These are phyloP conservation scores for Sugiyamaella lignohabitans DNA, from an alignment of 805 yeast genomes.

Conservation along the genomic window DNA sequence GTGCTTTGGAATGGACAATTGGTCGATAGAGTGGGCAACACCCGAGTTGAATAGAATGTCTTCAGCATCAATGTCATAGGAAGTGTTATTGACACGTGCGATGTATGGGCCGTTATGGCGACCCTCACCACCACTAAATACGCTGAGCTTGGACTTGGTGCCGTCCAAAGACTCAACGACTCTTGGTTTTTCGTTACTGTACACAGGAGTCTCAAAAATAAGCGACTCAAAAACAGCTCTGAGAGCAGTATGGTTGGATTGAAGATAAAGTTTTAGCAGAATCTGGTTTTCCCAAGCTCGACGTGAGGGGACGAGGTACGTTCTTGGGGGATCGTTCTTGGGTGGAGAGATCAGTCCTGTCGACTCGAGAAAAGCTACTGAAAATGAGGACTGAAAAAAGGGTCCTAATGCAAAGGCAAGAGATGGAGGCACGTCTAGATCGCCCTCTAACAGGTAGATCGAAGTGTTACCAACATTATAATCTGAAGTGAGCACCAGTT, in stretches of 20 bases:
- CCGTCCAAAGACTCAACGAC: conserved; percentile 25
- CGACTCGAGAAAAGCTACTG: conserved; percentile 51
- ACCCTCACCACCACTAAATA: too few species aligned
- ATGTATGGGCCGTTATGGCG: conserved; percentile 6
- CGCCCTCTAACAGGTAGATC: conserved; percentile 60
- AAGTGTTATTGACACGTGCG: conserved; percentile 1
- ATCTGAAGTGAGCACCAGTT: conserved; percentile 40
- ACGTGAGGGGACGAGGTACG: conserved; percentile 73
- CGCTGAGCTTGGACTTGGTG: not conserved
- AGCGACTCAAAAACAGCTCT: conserved; percentile 48
- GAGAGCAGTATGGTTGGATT: conserved; percentile 45
- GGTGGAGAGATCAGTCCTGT: conserved; percentile 47
- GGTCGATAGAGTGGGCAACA: conserved; percentile 64
- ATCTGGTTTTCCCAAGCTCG: conserved; percentile 62
- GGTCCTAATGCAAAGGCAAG: conserved; percentile 62
- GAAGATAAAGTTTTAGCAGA: conserved; percentile 53
- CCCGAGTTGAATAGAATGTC: conserved; percentile 81
- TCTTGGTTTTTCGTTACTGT: conserved; percentile 49
- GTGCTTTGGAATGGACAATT: conserved; percentile 50
- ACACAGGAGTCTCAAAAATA: conserved; percentile 57
- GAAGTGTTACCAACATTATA: conserved; percentile 53
- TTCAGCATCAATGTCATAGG: conserved; percentile 31
- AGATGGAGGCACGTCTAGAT: conserved; percentile 55
- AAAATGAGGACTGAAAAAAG: conserved; percentile 54
- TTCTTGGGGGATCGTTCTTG: conserved; percentile 59